These are phyloP conservation scores for Endogone sp. DNA, from an alignment of 192 early-diverging fungal genomes.

Conservation along the genomic window DNA sequence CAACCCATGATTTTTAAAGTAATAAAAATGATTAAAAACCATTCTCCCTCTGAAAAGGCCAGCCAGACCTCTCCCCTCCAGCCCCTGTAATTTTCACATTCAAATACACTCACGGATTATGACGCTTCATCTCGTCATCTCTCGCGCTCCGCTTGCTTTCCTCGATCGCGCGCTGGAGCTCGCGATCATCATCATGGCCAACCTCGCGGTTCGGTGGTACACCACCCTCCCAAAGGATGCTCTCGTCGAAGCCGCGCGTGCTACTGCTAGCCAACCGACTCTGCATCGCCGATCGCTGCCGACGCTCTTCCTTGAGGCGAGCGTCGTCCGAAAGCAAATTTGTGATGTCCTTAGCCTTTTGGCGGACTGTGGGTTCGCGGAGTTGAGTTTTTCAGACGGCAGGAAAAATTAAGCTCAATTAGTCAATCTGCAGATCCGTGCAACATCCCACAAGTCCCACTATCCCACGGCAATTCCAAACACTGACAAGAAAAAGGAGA, in stretches of 20 bases:
- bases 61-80: too few species aligned
- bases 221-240: constrained; percentile 7
- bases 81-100: too few species aligned
- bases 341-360: constrained; percentile 91
- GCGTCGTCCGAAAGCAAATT: constrained; percentile 74
- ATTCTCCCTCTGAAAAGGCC: too few species aligned
- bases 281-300: constrained; percentile 57
- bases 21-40: too few species aligned
- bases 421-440: too few species aligned
- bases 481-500: too few species aligned
- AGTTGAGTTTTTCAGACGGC: too few species aligned
- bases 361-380: constrained; percentile 66
- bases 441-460: background rate
- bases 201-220: constrained; percentile 6
- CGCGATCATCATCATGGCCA: constrained; percentile 70
- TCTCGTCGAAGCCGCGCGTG: constrained; percentile 26
- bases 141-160: constrained; percentile 69
- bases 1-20: too few species aligned
- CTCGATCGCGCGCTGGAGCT: constrained; percentile 79
- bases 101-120: constrained; percentile 14
- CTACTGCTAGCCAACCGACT: constrained; percentile 52
- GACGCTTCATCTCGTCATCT: constrained; percentile 27
- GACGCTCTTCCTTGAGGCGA: constrained; percentile 72
- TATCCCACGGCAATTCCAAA: constrained; percentile 1
- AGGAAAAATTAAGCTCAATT: constrained; percentile 8